Evolutionary conservation across 164 flowering plant genomes (phyloP), one percentile per base, ranked within the genome.

Genomic region (Platanus orientalis): DNA sequence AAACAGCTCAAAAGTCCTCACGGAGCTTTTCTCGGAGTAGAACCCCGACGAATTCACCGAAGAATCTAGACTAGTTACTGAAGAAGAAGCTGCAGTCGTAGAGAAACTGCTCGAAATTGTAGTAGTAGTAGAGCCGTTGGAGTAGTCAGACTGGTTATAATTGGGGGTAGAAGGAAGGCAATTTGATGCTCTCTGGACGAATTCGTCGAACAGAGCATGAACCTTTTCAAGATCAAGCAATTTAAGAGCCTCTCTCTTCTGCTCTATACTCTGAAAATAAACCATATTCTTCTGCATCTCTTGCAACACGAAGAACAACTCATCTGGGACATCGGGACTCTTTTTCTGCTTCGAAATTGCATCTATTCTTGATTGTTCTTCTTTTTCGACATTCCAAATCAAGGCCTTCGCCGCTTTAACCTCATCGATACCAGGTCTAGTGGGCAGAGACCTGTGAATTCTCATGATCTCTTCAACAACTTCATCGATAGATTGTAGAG

Each of bases 381-480:
- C 97, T 53, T 78, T 81, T 19, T 86, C 95, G 1, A 82, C 86
- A 49, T 81, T 84, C 42, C 42, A 69, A 20, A 90, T 77, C 67
- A 90, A 40, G 4, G 65, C 66, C 64, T 49, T 73, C 4, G 95
- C 90, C 0, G 89, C 92, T 50, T 81, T 88, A 1, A 85, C 78
- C 62, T 88, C 90, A 0, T 86, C 88, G 0, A 86, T 57, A 25
- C 76, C 79, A 0, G 90, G 95, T 58, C 97, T 71, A 1, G 61
- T 0, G 7, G 95, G 97, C 58, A 90, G 70, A 42, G 88, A 83
- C 78, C 79, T 79, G 62, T 86, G 92, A 57, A 84, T 61, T 64
- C 78, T 73, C 90, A 76, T 88, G 64, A 90, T 85, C 76, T 83
- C 84, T 42, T 68, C 80, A 34, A 83, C 89, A 27, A 74, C 82